These are phyloP conservation scores for Musa troglodytarum DNA, from an alignment of 176 grass and related monocot genomes.

Conservation along the genomic window DNA sequence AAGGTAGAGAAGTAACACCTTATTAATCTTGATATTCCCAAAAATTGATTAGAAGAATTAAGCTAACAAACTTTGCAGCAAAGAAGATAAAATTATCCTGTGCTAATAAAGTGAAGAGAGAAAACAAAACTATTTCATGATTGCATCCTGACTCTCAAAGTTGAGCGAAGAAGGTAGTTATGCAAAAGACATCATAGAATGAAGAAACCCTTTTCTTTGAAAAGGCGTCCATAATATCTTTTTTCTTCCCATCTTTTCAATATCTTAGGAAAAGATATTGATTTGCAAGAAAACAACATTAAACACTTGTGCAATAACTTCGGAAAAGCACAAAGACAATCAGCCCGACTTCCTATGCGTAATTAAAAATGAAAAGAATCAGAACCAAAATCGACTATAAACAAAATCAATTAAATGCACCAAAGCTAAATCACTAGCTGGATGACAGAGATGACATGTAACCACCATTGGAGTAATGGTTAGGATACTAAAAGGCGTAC, in stretches of 20 bases:
- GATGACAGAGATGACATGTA: background rate
- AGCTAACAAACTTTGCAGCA: background rate
- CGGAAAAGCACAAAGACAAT: background rate
- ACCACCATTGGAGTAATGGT: background rate
- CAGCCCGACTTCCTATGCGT: background rate
- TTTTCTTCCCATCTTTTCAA: too few species aligned
- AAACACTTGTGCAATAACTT: background rate
- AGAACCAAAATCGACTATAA: background rate
- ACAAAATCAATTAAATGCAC: background rate
- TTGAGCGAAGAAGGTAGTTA: too few species aligned
- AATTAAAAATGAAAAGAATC: background rate
- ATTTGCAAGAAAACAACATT: background rate
- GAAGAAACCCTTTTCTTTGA: too few species aligned
- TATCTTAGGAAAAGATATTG: background rate
- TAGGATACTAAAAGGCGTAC: too few species aligned
- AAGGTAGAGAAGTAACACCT: background rate
- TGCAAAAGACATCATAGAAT: too few species aligned
- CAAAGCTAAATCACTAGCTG: background rate
- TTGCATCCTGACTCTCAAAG: too few species aligned
- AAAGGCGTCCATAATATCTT: too few species aligned
- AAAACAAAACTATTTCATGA: too few species aligned
- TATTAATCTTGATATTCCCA: background rate
- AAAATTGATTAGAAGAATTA: background rate
- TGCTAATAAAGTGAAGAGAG: too few species aligned
- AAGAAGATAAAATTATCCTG: background rate